A percentile compares a stretch with the other conserved stretches of the same genome.
These are phyloP conservation scores for Macrolepiota dolichaula DNA, from an alignment of 768 basidiomycete species.

Conservation along the genomic window DNA sequence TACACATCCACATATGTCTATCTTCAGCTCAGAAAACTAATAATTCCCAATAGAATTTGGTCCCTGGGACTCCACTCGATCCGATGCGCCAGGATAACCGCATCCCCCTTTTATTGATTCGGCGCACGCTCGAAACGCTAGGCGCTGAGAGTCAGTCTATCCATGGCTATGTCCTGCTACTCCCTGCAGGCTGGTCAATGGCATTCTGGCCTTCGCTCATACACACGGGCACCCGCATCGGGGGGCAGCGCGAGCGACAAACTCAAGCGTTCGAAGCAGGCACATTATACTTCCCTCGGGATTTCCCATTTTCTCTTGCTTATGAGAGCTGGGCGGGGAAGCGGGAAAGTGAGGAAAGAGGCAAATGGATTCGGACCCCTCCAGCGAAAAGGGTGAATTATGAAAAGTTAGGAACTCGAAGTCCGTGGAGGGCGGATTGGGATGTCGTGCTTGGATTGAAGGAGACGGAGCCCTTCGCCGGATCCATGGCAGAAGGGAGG, in stretches of 20 bases:
- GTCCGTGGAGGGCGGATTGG: conserved; percentile 83
- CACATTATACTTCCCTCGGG: conserved; percentile 71
- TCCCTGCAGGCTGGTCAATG: conserved; percentile 91
- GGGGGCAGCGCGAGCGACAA: conserved; percentile 79
- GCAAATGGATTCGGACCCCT: conserved; percentile 75
- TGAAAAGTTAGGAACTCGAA: conserved; percentile 55
- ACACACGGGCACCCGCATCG: conserved; percentile 81
- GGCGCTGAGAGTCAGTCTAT: conserved; percentile 39
- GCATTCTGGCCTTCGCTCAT: conserved; percentile 81
- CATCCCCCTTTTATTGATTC: conserved; percentile 80
- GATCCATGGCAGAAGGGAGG: conserved; percentile 3
- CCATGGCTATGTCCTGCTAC: conserved; percentile 84
- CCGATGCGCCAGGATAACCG: conserved; percentile 76
- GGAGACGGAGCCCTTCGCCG: not conserved
- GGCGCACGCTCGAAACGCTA: conserved; percentile 57
- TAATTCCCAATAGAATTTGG: conserved; percentile 45
- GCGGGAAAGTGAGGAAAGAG: conserved; percentile 51
- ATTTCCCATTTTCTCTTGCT: conserved; percentile 61
- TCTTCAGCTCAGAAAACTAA: not conserved
- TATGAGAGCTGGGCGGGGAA: conserved; percentile 47
- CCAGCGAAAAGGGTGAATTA: conserved; percentile 84
- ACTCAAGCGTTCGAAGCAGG: conserved; percentile 85
- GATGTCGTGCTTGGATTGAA: conserved; percentile 55
- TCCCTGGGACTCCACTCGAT: conserved; percentile 74
- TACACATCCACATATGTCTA: conserved; percentile 23